Base-by-base conservation (phyloP, 2,329 filamentous ascomycete genomes). In the Penicillium crustosum region DNA sequence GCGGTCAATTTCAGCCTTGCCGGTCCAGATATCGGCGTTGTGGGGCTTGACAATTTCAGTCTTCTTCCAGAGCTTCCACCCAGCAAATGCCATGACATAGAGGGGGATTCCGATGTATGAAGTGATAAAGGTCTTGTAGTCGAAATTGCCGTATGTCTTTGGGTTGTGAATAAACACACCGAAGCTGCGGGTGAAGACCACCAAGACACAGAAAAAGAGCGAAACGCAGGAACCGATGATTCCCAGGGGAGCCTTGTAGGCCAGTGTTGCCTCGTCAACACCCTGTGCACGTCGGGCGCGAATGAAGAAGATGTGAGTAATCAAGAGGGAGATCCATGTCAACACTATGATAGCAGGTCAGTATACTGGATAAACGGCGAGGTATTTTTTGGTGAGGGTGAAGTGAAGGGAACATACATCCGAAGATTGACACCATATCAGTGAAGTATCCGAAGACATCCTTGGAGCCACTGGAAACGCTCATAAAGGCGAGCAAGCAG, bases 141-240 rank as follows among this genome's bases (percentile, higher is more conserved):
- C 83, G 61, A 89, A 89, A 44, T 78, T 78, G 55, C 79, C 79
- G 51, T 81, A 78, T 64, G 73, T 67, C 68, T 36, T 42, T 17
- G 70, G 52, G 25, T 63, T 68, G 57, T 68, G 74, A 10, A 85
- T 78, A 72, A 93, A 93, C 54, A 88, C 86, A 55, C 82, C 80
- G 75, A 86, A 93, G 79, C 90, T 92, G 82, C 93, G 93, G 70
- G 89, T 93, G 56, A 93, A 70, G 3, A 87, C 83, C 58, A 93
- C 88, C 31, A 93, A 70, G 68, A 82, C 80, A 75, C 87, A 90
- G 77, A 91, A 86, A 69, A 81, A 76, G 2, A 93, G 80, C 0
- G 87, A 87, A 60, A 79, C 77, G 69, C 84, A 84, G 0, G 86
- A 89, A 17, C 89, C 90, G 65, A 73, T 83, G 50, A 86, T 77